Evolutionary conservation across 495 filamentous ascomycete species (phyloP), one percentile per base, ranked within the genome.

Genomic region (Podospora conica): DNA sequence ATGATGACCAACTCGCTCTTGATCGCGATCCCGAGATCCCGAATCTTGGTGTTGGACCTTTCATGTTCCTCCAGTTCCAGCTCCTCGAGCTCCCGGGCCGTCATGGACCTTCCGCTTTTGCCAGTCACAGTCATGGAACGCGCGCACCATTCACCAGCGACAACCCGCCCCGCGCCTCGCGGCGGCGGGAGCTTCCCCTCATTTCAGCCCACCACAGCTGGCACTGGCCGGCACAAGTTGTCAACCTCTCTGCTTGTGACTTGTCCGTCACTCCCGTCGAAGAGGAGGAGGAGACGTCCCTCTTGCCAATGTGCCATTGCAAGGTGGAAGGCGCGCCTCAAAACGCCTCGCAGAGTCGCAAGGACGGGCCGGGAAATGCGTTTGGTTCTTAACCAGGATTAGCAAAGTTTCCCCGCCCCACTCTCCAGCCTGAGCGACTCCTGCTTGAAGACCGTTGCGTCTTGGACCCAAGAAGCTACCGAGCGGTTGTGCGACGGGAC

Each of bases 401-500:
- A 65, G 73, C 25, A 11, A 71, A 69, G 74, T 64, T 27, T 48
- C 40, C 40, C 40, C 40, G 40, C 40, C 57, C 18, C 23, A 54
- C 27, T 40, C 61, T 55, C 60, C 66, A 55, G 55, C 29, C 63
- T 61, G 53, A 59, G 64, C 65, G 40, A 48, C 15, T 48, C 40
- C 8, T 48, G 40, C 70, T 65, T 11, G 66, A 71, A 61, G 65
- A 69, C 71, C 73, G 73, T 75, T 75, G 71, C n/a, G n/a, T n/a
- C n/a, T n/a, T n/a, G n/a, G n/a, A n/a, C n/a, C n/a, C n/a, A n/a
- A n/a, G n/a, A 60, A 48, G 55, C 29, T 56, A 64, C 28, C 62
- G 40, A 48, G 40, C 40, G 40, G 40, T 63, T 65, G 65, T 70
- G 68, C 62, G 65, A 64, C 60, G 65, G 55, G 60, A 55, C 61